A percentile compares a stretch with the other conserved stretches of the same genome.
These are phyloP conservation scores for Boechera retrofracta DNA, from an alignment of 345 rosid genomes.

Conservation along the genomic window DNA sequence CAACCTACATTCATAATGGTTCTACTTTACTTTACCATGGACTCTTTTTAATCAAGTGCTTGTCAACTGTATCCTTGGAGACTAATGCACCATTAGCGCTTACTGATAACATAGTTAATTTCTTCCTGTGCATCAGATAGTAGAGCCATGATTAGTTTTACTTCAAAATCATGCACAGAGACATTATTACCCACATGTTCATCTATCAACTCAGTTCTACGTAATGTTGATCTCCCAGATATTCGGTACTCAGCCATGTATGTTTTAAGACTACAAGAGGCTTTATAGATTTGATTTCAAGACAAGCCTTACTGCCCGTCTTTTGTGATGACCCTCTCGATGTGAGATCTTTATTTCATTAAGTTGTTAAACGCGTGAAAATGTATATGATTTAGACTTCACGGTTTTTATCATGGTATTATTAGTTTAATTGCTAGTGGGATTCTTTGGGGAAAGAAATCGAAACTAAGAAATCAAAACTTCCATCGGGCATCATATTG, in stretches of 20 bases:
- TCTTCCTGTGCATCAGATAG: conserved; percentile 57
- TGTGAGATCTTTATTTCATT: too few relatives aligned
- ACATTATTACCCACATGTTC: background rate
- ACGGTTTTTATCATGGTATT: background rate
- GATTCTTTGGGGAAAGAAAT: background rate
- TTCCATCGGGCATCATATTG: background rate
- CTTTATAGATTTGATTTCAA: too few relatives aligned
- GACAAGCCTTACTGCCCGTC: too few relatives aligned
- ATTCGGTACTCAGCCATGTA: background rate
- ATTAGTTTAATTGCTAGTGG: too few relatives aligned
- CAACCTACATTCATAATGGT: background rate
- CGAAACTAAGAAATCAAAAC: background rate
- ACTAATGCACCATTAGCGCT: conserved; percentile 68
- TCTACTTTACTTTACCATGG: conserved; percentile 22
- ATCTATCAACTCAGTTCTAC: background rate
- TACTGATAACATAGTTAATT: conserved; percentile 68
- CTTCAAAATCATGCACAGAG: background rate
- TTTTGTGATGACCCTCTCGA: too few relatives aligned
- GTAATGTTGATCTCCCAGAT: background rate
- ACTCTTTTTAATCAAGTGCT: conserved; percentile 60
- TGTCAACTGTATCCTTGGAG: conserved; percentile 61
- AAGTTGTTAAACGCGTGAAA: too few relatives aligned
- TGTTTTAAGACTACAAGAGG: background rate
- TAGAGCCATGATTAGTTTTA: background rate
- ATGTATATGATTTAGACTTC: background rate